A percentile compares a stretch with the other conserved stretches of the same genome.
phyloP scores from a whole-genome alignment of 139 green algal genomes.

The Tetratostichococcus sp. region DNA sequence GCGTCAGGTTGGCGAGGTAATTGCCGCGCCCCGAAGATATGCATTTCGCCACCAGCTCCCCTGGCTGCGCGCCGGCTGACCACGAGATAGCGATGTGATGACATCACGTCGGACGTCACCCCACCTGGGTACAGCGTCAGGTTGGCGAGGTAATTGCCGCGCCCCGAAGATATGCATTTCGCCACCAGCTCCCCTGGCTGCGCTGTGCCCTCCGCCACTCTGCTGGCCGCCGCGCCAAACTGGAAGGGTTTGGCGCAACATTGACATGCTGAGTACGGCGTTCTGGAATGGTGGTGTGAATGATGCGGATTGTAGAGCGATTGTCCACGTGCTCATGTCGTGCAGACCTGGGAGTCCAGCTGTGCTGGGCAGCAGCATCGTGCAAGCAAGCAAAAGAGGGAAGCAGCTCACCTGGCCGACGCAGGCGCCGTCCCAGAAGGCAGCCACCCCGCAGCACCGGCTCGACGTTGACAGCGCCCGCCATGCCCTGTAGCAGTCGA shows the following conservation, averaged over 20 bases:
- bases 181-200: neutral
- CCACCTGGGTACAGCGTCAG: slow-evolving; percentile 82
- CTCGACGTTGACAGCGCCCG: slow-evolving; percentile 43
- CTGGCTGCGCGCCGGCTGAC: no score
- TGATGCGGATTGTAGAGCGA: no score
- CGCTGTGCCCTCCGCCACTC: neutral
- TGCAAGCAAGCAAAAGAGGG: no score
- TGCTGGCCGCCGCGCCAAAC: slow-evolving; percentile 8
- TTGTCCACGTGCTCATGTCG: no score
- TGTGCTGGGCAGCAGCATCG: no score
- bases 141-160: slow-evolving; percentile 73
- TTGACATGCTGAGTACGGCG: no score
- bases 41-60: slow-evolving; percentile 16
- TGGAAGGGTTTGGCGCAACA: slow-evolving; percentile 14
- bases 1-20: slow-evolving; percentile 88
- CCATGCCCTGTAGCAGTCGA: slow-evolving; percentile 45
- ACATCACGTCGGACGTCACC: neutral
- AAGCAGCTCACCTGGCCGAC: slow-evolving; percentile 9
- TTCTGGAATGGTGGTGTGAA: no score
- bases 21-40: slow-evolving; percentile 59
- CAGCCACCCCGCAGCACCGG: slow-evolving; percentile 44
- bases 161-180: slow-evolving; percentile 43
- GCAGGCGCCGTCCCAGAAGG: slow-evolving; percentile 48
- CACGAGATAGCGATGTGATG: neutral
- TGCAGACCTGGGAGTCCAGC: no score